Percentiles rank a stretch among this genome's conserved stretches.
These are phyloP conservation scores for Euphorbia peplus DNA, from an alignment of 345 rosid genomes.

Conservation along the genomic window DNA sequence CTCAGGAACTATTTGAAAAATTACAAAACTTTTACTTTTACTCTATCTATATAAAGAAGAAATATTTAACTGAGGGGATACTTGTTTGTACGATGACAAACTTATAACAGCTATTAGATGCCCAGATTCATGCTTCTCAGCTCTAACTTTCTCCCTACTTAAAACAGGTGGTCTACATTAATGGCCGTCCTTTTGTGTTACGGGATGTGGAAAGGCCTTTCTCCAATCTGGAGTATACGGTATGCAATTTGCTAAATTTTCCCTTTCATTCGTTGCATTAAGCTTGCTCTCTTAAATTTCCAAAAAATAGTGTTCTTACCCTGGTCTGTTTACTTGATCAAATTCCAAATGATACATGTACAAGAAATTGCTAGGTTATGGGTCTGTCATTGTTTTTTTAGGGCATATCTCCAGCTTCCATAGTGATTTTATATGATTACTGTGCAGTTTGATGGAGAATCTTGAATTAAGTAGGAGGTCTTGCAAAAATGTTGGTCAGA, in stretches of 20 bases:
- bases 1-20: background rate
- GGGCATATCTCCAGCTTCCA: background rate
- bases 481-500: background rate
- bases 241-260: constrained; percentile 30
- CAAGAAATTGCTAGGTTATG: background rate
- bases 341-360: background rate
- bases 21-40: background rate
- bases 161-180: constrained; percentile 79
- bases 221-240: constrained; percentile 97
- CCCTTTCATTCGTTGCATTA: background rate
- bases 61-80: too few relatives aligned
- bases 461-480: background rate
- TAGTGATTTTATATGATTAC: background rate
- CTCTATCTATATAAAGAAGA: too few relatives aligned
- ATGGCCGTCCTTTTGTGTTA: constrained; percentile 94
- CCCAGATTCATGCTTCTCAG: constrained; percentile 7
- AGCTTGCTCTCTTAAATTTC: background rate
- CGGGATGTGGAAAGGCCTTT: constrained; percentile 95
- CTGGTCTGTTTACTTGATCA: background rate
- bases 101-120: background rate
- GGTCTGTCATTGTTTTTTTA: background rate
- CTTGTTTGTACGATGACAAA: too few relatives aligned
- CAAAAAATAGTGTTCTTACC: background rate
- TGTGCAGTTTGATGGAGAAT: background rate
- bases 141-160: constrained; percentile 15